Conservation (phyloP, 805 yeast genomes). For the Nakazawaea anatomiae region DNA sequence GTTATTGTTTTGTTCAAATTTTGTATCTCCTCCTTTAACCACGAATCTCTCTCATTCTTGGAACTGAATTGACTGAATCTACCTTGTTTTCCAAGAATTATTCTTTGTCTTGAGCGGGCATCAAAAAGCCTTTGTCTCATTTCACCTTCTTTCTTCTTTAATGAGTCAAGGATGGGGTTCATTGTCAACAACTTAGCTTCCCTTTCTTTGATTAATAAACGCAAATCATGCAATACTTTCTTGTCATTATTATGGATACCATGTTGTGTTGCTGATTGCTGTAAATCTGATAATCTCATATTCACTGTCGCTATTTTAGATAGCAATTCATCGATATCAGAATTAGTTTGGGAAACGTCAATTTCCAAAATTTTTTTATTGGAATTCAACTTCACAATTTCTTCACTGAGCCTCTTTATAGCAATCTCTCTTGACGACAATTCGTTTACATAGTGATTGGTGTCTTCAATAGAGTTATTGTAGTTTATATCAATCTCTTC, state of each 20-base stretch:
- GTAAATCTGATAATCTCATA: slow-evolving; percentile 38
- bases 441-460: slow-evolving; percentile 47
- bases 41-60: slow-evolving; percentile 54
- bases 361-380: slow-evolving; percentile 43
- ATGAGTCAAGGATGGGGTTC: slow-evolving; percentile 34
- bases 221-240: slow-evolving; percentile 17
- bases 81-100: slow-evolving; percentile 65
- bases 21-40: slow-evolving; percentile 54
- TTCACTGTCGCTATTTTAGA: slow-evolving; percentile 42
- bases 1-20: slow-evolving; percentile 20
- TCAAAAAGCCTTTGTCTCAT: slow-evolving; percentile 40
- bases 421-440: slow-evolving; percentile 56
- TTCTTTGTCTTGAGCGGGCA: slow-evolving; percentile 36
- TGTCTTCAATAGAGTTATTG: slow-evolving; percentile 40
- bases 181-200: slow-evolving; percentile 29
- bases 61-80: slow-evolving; percentile 54
- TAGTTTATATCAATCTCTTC: slow-evolving; percentile 58
- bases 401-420: slow-evolving; percentile 37
- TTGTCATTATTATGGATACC: slow-evolving; percentile 24
- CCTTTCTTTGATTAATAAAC: slow-evolving; percentile 26
- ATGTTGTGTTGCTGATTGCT: slow-evolving; percentile 26
- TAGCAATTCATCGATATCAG: slow-evolving; percentile 44
- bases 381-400: slow-evolving; percentile 41
- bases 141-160: slow-evolving; percentile 35
- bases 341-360: slow-evolving; percentile 50